Evolutionary conservation across 495 filamentous ascomycete species (phyloP).

Genomic region (Trichoderma asperelloides): DNA sequence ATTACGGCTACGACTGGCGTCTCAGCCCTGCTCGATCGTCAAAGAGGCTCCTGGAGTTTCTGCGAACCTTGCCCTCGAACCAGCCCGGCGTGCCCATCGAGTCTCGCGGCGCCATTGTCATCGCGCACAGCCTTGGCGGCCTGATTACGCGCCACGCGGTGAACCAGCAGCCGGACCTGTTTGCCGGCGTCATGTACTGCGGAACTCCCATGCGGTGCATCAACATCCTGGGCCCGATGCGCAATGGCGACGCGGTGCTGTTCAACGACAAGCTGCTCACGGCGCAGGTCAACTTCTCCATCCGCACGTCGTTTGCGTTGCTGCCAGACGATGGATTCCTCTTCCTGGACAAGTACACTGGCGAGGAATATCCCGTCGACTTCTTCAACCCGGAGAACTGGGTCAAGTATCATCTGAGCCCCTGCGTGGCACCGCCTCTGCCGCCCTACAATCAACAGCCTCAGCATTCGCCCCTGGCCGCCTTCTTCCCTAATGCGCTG

Average conservation of each 20-base stretch:
- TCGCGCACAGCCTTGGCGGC: slow-evolving; percentile 85
- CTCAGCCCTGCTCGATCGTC: slow-evolving; percentile 75
- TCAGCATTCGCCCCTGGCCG: background rate
- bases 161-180: slow-evolving; percentile 79
- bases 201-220: slow-evolving; percentile 79
- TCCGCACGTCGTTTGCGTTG: slow-evolving; percentile 77
- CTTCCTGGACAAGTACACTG: slow-evolving; percentile 76
- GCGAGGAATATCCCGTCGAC: slow-evolving; percentile 72
- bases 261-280: slow-evolving; percentile 86
- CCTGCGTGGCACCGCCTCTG: slow-evolving; percentile 58
- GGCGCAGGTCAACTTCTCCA: slow-evolving; percentile 88
- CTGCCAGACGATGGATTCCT: slow-evolving; percentile 83
- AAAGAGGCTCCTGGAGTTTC: slow-evolving; percentile 54
- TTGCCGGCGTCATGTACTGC: slow-evolving; percentile 78
- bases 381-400: slow-evolving; percentile 77
- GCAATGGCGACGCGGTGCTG: slow-evolving; percentile 86
- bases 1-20: slow-evolving; percentile 96
- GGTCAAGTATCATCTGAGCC: slow-evolving; percentile 70
- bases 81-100: slow-evolving; percentile 34
- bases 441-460: slow-evolving; percentile 27
- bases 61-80: slow-evolving; percentile 72
- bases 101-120: slow-evolving; percentile 64
- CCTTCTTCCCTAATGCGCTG: slow-evolving; percentile 22
- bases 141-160: slow-evolving; percentile 84
- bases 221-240: slow-evolving; percentile 82